These are phyloP conservation scores for Scheffersomyces coipomensis DNA, from an alignment of 805 yeast species.

Conservation along the genomic window DNA sequence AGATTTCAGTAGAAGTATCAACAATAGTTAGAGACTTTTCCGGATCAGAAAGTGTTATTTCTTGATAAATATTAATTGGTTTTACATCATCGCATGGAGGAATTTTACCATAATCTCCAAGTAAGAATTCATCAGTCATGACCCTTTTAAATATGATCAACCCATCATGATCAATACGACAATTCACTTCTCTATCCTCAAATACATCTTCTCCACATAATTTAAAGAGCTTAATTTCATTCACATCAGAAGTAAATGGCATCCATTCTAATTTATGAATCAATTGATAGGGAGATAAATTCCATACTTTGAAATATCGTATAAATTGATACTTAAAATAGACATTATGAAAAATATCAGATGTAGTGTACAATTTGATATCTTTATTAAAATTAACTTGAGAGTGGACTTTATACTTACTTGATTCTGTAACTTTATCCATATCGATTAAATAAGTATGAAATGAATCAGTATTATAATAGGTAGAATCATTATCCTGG, in stretches of 20 bases:
- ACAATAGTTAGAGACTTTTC: no score
- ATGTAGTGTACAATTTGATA: neutral
- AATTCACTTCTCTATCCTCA: no score
- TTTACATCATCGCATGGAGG: neutral
- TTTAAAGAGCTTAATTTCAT: neutral
- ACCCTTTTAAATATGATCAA: no score
- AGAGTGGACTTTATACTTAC: neutral
- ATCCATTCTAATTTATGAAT: slow-evolving; percentile 2
- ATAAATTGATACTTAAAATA: no score
- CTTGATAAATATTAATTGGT: no score
- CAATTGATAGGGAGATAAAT: neutral
- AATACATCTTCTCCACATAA: neutral
- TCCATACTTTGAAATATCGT: no score
- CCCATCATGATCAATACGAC: no score
- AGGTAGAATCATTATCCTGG: no score
- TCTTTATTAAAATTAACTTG: neutral
- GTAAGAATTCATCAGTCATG: no score
- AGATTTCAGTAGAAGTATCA: no score
- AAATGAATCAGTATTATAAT: neutral
- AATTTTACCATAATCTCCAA: no score
- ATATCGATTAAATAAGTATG: neutral
- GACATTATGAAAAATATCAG: neutral
- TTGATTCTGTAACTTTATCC: neutral
- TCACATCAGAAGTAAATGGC: slow-evolving; percentile 1
- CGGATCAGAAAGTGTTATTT: no score